phyloP scores from a whole-genome alignment of 176 grass and related monocot genomes.

The Lolium perenne region DNA sequence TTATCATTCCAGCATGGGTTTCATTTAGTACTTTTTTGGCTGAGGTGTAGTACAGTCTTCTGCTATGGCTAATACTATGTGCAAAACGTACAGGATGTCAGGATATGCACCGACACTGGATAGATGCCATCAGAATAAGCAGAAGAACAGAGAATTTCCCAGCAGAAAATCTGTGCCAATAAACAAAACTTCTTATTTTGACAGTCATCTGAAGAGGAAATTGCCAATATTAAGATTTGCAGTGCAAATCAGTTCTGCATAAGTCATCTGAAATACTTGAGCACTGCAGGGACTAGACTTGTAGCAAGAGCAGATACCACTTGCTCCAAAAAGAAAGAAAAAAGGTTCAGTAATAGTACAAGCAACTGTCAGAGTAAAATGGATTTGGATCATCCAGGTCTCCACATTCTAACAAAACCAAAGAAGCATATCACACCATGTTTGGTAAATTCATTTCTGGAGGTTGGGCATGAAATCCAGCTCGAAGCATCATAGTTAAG shows the following conservation, averaged over 20 bases:
- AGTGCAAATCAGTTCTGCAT: neutral
- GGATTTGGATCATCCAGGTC: neutral
- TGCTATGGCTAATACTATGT: neutral
- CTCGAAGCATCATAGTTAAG: constrained; percentile 14
- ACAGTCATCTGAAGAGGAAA: neutral
- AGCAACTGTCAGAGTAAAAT: constrained; percentile 18
- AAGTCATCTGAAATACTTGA: neutral
- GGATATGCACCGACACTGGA: neutral
- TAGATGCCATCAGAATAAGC: neutral
- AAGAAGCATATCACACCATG: constrained; percentile 32
- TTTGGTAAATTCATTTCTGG: neutral
- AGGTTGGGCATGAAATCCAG: constrained; percentile 31
- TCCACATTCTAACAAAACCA: constrained; percentile 21
- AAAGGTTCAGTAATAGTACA: neutral
- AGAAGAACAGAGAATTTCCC: neutral
- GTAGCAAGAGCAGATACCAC: neutral
- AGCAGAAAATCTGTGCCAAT: neutral
- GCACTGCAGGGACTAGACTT: neutral
- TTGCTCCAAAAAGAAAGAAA: neutral
- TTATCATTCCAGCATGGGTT: neutral
- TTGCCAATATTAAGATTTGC: neutral
- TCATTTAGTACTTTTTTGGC: neutral
- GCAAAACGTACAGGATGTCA: neutral
- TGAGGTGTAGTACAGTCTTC: neutral
- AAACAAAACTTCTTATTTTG: neutral